A percentile compares a stretch with the other conserved stretches of the same genome.
Conservation (phyloP, 257 asterid genomes). For the Voacanga thouarsii region DNA sequence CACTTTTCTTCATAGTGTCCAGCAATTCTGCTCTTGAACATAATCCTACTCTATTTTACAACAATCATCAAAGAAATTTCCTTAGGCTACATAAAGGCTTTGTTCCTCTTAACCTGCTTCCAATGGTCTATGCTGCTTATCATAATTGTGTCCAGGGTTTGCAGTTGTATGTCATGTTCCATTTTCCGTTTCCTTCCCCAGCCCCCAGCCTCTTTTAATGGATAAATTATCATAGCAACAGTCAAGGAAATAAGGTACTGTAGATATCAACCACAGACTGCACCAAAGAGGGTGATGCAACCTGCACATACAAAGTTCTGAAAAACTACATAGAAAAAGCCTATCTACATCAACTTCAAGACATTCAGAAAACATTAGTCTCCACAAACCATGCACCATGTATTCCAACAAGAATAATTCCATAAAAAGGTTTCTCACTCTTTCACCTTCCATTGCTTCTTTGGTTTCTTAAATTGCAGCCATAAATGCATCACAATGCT, state of each 20-base stretch:
- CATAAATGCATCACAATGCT: not conserved
- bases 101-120: not conserved
- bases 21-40: not conserved
- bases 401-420: not conserved
- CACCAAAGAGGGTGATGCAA: not conserved
- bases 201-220: not conserved
- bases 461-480: not conserved
- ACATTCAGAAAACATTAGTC: not conserved
- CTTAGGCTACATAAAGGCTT: not conserved
- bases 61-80: not conserved
- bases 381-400: not conserved
- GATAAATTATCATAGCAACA: not conserved
- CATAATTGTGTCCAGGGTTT: not conserved
- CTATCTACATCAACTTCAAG: not conserved
- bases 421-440: not conserved
- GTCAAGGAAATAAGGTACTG: no score
- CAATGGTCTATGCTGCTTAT: not conserved
- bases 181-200: no score
- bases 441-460: not conserved
- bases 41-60: not conserved
- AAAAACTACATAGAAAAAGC: not conserved
- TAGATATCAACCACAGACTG: not conserved
- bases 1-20: not conserved
- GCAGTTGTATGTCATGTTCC: not conserved
- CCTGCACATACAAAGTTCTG: not conserved